Conservation (phyloP, 305 asterid genomes). For the Solanum chacoense region DNA sequence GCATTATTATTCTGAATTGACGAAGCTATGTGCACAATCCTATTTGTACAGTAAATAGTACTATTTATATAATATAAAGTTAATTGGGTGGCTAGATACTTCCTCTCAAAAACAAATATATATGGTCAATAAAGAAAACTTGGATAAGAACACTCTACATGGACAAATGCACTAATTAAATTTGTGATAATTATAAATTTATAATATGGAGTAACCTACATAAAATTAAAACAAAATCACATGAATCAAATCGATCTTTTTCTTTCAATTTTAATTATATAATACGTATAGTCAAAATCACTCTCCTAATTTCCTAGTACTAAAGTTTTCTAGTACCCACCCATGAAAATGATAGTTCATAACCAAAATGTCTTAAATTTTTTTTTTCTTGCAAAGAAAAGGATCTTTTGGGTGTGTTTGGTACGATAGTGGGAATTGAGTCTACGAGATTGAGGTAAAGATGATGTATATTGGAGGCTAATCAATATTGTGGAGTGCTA, state of each 20-base stretch:
- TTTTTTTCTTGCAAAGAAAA: background rate
- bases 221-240: background rate
- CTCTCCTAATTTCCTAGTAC: background rate
- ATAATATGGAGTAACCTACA: background rate
- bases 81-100: background rate
- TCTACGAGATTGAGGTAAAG: background rate
- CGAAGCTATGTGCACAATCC: background rate
- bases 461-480: background rate
- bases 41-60: background rate
- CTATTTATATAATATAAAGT: background rate
- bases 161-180: background rate
- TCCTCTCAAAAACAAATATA: background rate
- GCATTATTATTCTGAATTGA: background rate
- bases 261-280: background rate
- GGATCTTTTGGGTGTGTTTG: background rate
- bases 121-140: background rate
- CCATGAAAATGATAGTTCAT: background rate
- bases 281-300: background rate
- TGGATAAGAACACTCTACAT: background rate
- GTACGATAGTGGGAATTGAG: background rate
- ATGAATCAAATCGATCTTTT: background rate
- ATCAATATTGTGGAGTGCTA: background rate
- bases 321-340: background rate
- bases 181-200: background rate
- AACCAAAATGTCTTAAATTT: background rate